phyloP scores from a whole-genome alignment of 2,329 filamentous ascomycete species.

The Leptodontidium sp. region DNA sequence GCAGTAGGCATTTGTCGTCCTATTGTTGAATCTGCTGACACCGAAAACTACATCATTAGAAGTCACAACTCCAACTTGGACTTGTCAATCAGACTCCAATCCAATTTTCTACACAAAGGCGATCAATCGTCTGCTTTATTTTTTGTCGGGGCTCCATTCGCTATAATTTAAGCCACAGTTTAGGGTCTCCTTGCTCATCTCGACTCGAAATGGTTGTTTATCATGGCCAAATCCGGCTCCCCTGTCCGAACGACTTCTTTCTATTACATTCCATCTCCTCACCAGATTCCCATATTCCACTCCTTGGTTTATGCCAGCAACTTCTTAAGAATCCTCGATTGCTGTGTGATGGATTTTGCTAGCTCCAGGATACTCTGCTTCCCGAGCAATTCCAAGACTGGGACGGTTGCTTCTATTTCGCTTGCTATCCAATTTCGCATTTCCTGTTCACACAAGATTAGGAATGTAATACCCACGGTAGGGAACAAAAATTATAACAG shows the following conservation, averaged over 20 bases:
- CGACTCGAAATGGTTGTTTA: no score
- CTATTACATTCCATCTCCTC: background rate
- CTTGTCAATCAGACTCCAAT: background rate
- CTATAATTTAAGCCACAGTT: background rate
- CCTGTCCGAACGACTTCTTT: no score
- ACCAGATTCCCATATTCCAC: background rate
- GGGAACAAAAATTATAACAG: background rate
- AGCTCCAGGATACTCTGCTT: constrained; percentile 22
- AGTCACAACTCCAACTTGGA: no score
- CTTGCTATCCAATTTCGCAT: constrained; percentile 23
- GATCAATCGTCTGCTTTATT: no score
- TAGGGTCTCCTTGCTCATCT: no score
- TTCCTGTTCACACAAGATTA: constrained; percentile 3
- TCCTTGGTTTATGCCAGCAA: background rate
- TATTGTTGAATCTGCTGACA: no score
- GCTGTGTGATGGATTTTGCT: constrained; percentile 20
- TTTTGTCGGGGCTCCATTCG: background rate
- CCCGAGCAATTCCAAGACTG: constrained; percentile 16
- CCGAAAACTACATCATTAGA: no score
- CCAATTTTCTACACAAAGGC: background rate
- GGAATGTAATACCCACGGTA: background rate
- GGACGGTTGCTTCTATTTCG: constrained; percentile 14
- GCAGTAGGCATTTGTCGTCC: no score
- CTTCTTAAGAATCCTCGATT: constrained; percentile 22
- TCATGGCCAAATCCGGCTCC: no score